Evolutionary conservation across 73 alveolate species (phyloP).

Genomic region (Paramecium sexaurelia): DNA sequence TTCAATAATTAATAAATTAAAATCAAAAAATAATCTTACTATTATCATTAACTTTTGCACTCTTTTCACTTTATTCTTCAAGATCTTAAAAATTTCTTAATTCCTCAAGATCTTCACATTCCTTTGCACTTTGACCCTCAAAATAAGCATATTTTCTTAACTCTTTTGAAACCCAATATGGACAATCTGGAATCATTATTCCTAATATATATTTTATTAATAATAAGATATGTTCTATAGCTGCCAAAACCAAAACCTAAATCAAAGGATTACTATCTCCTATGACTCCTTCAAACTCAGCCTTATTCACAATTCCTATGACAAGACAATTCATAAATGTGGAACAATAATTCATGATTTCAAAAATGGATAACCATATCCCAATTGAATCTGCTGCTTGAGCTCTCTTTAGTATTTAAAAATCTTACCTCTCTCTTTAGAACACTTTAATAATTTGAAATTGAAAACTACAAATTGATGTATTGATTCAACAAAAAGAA

Average conservation of each 20-base stretch:
- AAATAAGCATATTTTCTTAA: background rate
- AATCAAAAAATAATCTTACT: background rate
- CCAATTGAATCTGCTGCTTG: conserved; percentile 42
- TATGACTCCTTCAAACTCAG: background rate
- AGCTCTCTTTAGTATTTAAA: background rate
- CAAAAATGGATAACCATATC: background rate
- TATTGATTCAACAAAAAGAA: background rate
- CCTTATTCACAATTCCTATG: background rate
- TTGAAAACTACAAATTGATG: background rate
- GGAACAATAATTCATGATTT: conserved; percentile 21
- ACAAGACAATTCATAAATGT: conserved; percentile 38
- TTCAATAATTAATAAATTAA: background rate
- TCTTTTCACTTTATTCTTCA: too few relatives aligned
- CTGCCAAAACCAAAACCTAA: background rate
- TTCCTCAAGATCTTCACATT: background rate
- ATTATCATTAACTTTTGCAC: background rate
- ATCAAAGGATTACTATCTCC: background rate
- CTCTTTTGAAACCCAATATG: background rate
- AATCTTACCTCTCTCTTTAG: conserved; percentile 22
- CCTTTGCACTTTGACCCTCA: background rate
- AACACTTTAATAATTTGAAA: background rate
- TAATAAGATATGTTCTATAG: background rate
- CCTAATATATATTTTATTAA: conserved; percentile 12
- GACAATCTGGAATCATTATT: background rate
- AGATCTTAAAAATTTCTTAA: background rate